Percentiles rank a stretch among this genome's conserved stretches.
Conservation (phyloP, 495 filamentous ascomycete species). For the Ascobolus immersus region DNA sequence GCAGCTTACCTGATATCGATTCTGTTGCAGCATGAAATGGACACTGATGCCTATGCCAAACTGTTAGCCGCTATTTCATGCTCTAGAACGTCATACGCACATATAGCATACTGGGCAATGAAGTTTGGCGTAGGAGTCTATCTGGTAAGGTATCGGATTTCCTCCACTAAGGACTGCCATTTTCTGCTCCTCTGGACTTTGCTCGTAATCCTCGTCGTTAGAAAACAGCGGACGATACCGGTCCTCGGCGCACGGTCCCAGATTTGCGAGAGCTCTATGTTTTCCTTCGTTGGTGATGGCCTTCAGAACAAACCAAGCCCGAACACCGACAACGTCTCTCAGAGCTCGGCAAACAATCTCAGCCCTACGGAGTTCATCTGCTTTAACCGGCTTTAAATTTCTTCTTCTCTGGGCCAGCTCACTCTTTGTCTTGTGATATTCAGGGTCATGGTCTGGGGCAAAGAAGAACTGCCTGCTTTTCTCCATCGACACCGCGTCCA, state of each 20-base stretch:
- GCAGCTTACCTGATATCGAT: neutral
- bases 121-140: conserved; percentile 15
- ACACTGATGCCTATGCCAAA: conserved; percentile 14
- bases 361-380: conserved; percentile 7
- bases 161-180: conserved; percentile 4
- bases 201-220: neutral
- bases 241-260: too few species aligned
- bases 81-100: too few species aligned
- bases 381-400: conserved; percentile 2
- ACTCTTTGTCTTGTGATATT: conserved; percentile 10
- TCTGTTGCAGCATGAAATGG: conserved; percentile 13
- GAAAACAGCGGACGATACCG: too few species aligned
- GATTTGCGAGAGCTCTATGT: conserved; percentile 2
- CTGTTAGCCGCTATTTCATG: neutral
- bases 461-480: conserved; percentile 7
- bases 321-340: conserved; percentile 8
- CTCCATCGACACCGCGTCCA: conserved; percentile 1
- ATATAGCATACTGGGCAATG: conserved; percentile 17
- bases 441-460: conserved; percentile 13
- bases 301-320: conserved; percentile 14
- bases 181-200: conserved; percentile 1
- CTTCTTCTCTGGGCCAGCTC: conserved; percentile 4
- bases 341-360: conserved; percentile 12
- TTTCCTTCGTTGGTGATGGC: conserved; percentile 6
- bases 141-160: conserved; percentile 11